Conservation (phyloP, 2,329 filamentous ascomycete genomes). For the Stemphylium beticola region DNA sequence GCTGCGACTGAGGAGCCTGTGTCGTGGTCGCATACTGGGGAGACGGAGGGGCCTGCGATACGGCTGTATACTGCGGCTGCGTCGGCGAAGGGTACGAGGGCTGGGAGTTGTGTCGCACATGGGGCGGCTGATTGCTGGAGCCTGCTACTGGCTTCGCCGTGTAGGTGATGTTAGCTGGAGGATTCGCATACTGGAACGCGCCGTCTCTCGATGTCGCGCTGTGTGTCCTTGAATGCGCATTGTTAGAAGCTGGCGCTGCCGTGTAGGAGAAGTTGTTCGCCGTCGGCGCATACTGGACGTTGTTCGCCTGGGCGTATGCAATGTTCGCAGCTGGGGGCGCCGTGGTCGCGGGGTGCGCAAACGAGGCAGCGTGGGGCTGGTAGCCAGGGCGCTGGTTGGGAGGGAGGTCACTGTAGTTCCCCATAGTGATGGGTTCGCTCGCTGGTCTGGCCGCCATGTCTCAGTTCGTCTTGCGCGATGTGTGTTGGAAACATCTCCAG, state of each 20-base stretch:
- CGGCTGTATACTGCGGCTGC: slow-evolving; percentile 7
- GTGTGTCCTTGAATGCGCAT: slow-evolving; percentile 29
- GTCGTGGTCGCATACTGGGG: slow-evolving; percentile 7
- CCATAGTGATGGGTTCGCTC: slow-evolving; percentile 51
- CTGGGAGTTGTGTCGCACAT: slow-evolving; percentile 37
- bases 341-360: slow-evolving; percentile 20
- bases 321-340: slow-evolving; percentile 21
- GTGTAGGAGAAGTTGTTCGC: slow-evolving; percentile 39
- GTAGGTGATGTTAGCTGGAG: slow-evolving; percentile 52
- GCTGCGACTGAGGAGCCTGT: slow-evolving; percentile 13
- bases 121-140: slow-evolving; percentile 25
- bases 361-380: slow-evolving; percentile 15
- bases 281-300: slow-evolving; percentile 42
- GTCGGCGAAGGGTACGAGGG: slow-evolving; percentile 23
- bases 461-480: slow-evolving; percentile 28
- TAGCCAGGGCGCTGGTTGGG: slow-evolving; percentile 53
- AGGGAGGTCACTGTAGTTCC: slow-evolving; percentile 53
- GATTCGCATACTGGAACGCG: slow-evolving; percentile 50
- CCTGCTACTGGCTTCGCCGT: slow-evolving; percentile 48
- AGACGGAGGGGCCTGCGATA: slow-evolving; percentile 3
- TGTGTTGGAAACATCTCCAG: slow-evolving; percentile 1
- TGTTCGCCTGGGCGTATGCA: slow-evolving; percentile 31
- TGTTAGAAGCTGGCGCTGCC: slow-evolving; percentile 28
- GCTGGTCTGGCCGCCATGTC: slow-evolving; percentile 41
- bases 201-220: slow-evolving; percentile 15